Conservation (phyloP, 257 asterid genomes). For the Solanum tarijense region DNA sequence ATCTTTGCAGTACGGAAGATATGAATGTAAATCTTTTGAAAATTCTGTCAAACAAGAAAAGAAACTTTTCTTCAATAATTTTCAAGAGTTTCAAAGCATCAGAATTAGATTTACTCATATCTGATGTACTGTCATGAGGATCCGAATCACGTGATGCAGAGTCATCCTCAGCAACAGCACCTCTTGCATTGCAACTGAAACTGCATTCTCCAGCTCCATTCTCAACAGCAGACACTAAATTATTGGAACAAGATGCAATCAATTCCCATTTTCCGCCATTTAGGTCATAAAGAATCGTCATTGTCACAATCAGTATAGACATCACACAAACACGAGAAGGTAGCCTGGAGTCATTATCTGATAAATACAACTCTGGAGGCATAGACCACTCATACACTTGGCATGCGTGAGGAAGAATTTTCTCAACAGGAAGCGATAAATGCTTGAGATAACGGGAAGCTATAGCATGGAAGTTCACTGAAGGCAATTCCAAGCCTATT, state of each 20-base stretch:
- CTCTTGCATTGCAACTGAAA: not conserved
- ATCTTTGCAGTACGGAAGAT: conserved; percentile 59
- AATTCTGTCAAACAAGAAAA: conserved; percentile 34
- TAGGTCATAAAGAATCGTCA: conserved; percentile 47
- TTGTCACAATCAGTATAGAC: conserved; percentile 65
- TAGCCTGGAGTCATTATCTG: conserved; percentile 33
- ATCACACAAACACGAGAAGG: conserved; percentile 69
- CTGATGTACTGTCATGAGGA: conserved; percentile 7
- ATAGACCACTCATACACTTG: conserved; percentile 59
- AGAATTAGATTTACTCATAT: conserved; percentile 14
- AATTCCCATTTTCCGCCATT: conserved; percentile 82
- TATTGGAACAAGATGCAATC: conserved; percentile 25
- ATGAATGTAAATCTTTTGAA: conserved; percentile 39
- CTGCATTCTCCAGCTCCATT: not conserved
- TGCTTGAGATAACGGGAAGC: conserved; percentile 46
- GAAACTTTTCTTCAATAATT: conserved; percentile 32
- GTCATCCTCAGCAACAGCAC: conserved; percentile 13
- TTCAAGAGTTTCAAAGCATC: conserved; percentile 37
- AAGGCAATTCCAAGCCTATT: conserved; percentile 59
- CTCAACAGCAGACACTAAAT: conserved; percentile 4
- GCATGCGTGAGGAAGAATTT: conserved; percentile 51
- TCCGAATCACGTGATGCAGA: conserved; percentile 8
- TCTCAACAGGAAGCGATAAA: conserved; percentile 34
- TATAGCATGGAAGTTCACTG: conserved; percentile 60
- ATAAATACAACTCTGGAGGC: conserved; percentile 60